phyloP scores from a whole-genome alignment of 495 filamentous ascomycete genomes.

The Neurospora sp. region DNA sequence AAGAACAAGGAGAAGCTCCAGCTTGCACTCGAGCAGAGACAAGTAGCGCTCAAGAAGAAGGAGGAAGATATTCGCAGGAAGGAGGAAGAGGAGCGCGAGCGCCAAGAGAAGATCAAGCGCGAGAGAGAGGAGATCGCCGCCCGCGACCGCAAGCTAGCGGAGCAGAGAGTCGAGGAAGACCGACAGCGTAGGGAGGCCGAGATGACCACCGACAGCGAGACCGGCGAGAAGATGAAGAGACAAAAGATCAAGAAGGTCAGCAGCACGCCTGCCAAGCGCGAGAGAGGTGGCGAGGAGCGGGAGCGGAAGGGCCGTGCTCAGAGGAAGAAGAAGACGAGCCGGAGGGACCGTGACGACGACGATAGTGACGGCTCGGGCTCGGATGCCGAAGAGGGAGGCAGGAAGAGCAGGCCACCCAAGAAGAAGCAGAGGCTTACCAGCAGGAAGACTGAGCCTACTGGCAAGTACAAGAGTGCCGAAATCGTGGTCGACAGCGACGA shows the following conservation, averaged over 20 bases:
- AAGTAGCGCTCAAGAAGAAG: constrained; percentile 62
- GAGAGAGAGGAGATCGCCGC: constrained; percentile 73
- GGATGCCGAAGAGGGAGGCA: constrained; percentile 30
- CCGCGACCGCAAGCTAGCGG: constrained; percentile 59
- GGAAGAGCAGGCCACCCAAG: constrained; percentile 36
- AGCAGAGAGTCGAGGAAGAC: constrained; percentile 64
- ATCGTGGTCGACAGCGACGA: constrained; percentile 64
- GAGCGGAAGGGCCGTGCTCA: constrained; percentile 1
- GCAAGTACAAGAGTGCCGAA: constrained; percentile 72
- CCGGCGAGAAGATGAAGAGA: constrained; percentile 62
- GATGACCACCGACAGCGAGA: constrained; percentile 65
- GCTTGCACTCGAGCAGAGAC: constrained; percentile 61
- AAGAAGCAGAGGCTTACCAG: constrained; percentile 55
- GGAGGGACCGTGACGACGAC: not conserved
- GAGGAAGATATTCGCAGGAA: constrained; percentile 57
- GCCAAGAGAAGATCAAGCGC: constrained; percentile 66
- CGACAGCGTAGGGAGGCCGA: constrained; percentile 55
- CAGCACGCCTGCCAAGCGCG: constrained; percentile 2
- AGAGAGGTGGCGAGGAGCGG: constrained; percentile 8
- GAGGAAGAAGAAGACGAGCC: constrained; percentile 10
- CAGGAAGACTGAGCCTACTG: constrained; percentile 31
- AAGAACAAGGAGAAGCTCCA: constrained; percentile 78
- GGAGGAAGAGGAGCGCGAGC: constrained; percentile 56
- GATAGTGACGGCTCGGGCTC: constrained; percentile 24
- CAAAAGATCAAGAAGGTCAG: constrained; percentile 52